Conservation (phyloP, 345 rosid species). For the Citrus cavaleriei region DNA sequence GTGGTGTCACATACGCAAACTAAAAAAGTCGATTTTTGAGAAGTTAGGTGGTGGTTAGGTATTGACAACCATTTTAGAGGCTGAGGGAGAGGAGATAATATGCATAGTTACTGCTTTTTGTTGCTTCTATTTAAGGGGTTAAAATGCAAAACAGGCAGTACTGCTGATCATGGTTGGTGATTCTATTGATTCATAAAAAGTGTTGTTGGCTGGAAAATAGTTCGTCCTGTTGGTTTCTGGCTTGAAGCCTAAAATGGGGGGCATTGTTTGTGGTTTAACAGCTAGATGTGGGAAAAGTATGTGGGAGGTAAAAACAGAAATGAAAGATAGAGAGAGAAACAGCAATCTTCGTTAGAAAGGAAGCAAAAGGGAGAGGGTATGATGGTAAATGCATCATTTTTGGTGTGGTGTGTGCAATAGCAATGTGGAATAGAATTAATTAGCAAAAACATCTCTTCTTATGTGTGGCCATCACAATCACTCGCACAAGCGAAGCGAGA, state of each 20-base stretch:
- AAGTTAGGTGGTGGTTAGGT: constrained; percentile 13
- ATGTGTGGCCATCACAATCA: not conserved
- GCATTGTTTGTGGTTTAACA: not conserved
- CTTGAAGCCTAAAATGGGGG: constrained; percentile 9
- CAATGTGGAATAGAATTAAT: not conserved
- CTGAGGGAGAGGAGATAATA: not conserved
- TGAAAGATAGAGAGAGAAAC: not conserved
- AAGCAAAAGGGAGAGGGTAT: constrained; percentile 11
- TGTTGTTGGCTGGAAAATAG: not conserved
- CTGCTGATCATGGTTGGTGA: not conserved
- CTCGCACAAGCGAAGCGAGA: not conserved
- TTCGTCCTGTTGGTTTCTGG: not conserved
- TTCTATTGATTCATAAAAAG: not conserved
- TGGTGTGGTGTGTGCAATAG: not conserved
- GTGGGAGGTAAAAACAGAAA: constrained; percentile 4
- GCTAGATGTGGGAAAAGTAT: not conserved
- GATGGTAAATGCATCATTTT: not conserved
- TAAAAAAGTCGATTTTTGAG: not conserved
- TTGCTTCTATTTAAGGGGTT: not conserved
- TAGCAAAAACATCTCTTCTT: not conserved
- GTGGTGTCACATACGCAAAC: constrained; percentile 3
- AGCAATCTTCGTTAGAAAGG: constrained; percentile 11
- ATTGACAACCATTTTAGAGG: not conserved
- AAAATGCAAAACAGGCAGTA: not conserved
- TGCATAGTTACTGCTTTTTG: not conserved